Base-by-base conservation (phyloP, 441 rosid genomes). In the Biscutella laevigata region DNA sequence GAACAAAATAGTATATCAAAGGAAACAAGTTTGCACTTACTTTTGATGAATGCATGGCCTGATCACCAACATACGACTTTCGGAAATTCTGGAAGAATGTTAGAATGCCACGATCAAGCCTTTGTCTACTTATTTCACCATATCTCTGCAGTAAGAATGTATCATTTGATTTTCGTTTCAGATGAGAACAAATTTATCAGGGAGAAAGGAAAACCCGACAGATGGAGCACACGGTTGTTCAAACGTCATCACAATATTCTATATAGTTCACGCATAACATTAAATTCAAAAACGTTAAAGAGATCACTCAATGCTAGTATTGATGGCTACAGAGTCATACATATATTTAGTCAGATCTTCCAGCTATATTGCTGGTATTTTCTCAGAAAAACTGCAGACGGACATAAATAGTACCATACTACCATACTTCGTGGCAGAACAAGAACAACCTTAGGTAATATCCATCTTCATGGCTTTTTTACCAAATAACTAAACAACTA, bases 61-160 rank as follows among this genome's bases (percentile, higher is more conserved):
- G 98, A 73, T 94, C 99, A 59, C 99, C 98, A n/a, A 94, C 85
- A 65, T 94, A 94, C 63, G 99, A 94, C 81, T 88, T 88, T 30
- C 92, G 78, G 47, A 94, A 90, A 77, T 94, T 84, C 76, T 94
- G 97, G 67, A 90, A 94, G 87, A 94, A 94, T 25, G 81, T 74
- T 14, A 94, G 98, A 73, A 94, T 81, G 53, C 97, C 98, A 51
- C 97, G 88, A 61, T 94, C 99, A 69, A 94, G 98, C 77, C 99
- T 77, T 74, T 94, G 95, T 74, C 82, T 94, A 69, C 97, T 86
- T 55, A 83, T 63, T 74, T 90, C 84, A 53, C 86, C 77, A 57
- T 94, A 94, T 66, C 99, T 76, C 98, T 94, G 89, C 54, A 53
- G 61, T 74, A 30, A 53, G 35, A 59, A 54, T 45, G 26, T 35